Percentiles rank a stretch among this genome's conserved stretches.
These are phyloP conservation scores for Neckera pumila DNA, from an alignment of 225 moss, liverwort and hornwort genomes.

Conservation along the genomic window DNA sequence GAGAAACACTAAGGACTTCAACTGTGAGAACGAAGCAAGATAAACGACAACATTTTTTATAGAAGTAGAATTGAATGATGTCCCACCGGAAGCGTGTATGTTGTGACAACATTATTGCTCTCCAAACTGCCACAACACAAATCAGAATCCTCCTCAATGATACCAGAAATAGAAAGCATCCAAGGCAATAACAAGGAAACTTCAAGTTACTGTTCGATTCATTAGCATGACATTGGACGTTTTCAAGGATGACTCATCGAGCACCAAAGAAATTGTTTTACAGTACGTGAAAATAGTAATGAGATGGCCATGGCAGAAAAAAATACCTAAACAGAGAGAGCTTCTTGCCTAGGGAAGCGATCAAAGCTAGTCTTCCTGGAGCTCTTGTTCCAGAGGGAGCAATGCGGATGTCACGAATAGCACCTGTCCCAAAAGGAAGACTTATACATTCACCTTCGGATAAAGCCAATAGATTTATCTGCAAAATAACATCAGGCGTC, in stretches of 20 bases:
- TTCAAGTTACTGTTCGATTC: not conserved
- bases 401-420: conserved; percentile 79
- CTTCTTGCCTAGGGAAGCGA: conserved; percentile 67
- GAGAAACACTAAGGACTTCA: not conserved
- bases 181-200: not conserved
- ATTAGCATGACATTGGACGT: not conserved
- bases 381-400: conserved; percentile 52
- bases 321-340: conserved; percentile 57
- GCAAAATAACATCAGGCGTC: not conserved
- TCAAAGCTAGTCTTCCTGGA: conserved; percentile 70
- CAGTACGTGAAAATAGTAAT: not conserved
- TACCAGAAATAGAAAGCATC: not conserved
- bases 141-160: not conserved
- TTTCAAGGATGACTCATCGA: not conserved
- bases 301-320: not conserved
- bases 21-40: not conserved
- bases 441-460: conserved; percentile 51
- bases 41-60: not conserved
- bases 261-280: not conserved
- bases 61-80: not conserved
- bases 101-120: conserved; percentile 52
- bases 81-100: conserved; percentile 53
- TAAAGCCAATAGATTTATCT: conserved; percentile 55
- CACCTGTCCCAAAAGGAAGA: conserved; percentile 51
- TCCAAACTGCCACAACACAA: conserved; percentile 48